Conservation (phyloP, 495 filamentous ascomycete species). For the Bryoglossum gracile region DNA sequence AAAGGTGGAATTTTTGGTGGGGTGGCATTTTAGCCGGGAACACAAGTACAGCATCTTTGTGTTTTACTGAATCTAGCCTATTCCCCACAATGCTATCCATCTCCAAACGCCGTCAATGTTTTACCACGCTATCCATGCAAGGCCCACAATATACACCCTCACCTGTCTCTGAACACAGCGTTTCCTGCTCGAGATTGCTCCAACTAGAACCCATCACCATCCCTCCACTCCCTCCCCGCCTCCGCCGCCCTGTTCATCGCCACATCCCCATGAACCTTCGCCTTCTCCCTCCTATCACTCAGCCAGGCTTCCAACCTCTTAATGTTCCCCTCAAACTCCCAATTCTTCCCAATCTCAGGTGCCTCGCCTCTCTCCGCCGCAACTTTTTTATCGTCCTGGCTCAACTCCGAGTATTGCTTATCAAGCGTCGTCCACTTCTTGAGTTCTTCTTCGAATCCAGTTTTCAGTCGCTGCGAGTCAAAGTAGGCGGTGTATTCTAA, state of each 20-base stretch:
- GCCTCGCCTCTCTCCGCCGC: too few species aligned
- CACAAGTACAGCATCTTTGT: too few species aligned
- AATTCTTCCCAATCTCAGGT: conserved; percentile 13
- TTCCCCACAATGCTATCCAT: too few species aligned
- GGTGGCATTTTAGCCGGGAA: too few species aligned
- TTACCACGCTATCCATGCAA: too few species aligned
- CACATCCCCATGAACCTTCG: conserved; percentile 18
- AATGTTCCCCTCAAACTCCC: conserved; percentile 12
- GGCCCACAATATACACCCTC: too few species aligned
- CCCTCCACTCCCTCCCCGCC: conserved; percentile 18
- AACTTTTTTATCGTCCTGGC: conserved; percentile 6
- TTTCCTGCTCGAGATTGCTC: too few species aligned
- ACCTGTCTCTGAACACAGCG: too few species aligned
- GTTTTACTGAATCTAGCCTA: too few species aligned
- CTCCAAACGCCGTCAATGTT: not conserved
- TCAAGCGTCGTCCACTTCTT: conserved; percentile 34
- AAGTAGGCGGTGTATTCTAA: conserved; percentile 44
- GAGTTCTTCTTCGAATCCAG: conserved; percentile 41
- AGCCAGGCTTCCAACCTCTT: conserved; percentile 10
- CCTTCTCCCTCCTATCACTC: conserved; percentile 5
- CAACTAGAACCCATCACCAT: conserved; percentile 25
- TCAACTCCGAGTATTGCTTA: not conserved
- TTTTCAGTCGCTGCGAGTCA: conserved; percentile 32
- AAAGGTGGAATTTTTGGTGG: too few species aligned
- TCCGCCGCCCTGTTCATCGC: conserved; percentile 20